Evolutionary conservation across 495 filamentous ascomycete species (phyloP).

Genomic region (Penicillium tannophilum): DNA sequence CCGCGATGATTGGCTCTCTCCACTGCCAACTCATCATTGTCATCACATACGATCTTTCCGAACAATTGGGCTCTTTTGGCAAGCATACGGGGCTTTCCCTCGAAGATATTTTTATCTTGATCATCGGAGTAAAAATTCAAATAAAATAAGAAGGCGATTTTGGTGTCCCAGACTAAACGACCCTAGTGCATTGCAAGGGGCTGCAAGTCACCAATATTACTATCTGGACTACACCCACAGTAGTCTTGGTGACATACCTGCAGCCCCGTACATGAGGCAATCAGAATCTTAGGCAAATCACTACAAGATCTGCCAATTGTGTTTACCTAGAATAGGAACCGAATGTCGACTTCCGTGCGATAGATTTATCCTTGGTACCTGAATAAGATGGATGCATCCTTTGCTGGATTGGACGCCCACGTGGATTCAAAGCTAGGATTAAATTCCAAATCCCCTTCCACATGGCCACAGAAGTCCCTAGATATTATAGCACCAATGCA

Average conservation of each 20-base stretch:
- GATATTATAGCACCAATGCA: not conserved
- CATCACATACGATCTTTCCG: not conserved
- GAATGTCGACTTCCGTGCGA: not conserved
- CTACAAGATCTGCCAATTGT: not conserved
- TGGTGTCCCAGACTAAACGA: not conserved
- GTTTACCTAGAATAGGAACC: not conserved
- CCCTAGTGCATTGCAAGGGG: conserved; percentile 18
- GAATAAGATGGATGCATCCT: not conserved
- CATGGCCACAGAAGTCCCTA: not conserved
- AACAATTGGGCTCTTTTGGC: not conserved
- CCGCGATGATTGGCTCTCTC: conserved; percentile 25
- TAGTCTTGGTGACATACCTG: conserved; percentile 1
- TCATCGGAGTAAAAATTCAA: not conserved
- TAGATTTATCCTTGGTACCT: not conserved
- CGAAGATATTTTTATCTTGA: not conserved
- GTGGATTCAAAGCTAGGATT: not conserved
- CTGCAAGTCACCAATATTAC: conserved; percentile 21
- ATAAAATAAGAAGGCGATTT: not conserved
- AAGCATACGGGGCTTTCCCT: not conserved
- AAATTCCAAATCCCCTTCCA: not conserved
- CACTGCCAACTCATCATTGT: conserved; percentile 31
- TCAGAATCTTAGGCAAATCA: not conserved
- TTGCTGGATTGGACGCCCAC: not conserved
- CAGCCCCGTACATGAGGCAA: conserved; percentile 13
- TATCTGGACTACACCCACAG: conserved; percentile 20